A percentile compares a stretch with the other conserved stretches of the same genome.
These are phyloP conservation scores for Trichosanthes cucumerina DNA, from an alignment of 306 rosid genomes.

Conservation along the genomic window DNA sequence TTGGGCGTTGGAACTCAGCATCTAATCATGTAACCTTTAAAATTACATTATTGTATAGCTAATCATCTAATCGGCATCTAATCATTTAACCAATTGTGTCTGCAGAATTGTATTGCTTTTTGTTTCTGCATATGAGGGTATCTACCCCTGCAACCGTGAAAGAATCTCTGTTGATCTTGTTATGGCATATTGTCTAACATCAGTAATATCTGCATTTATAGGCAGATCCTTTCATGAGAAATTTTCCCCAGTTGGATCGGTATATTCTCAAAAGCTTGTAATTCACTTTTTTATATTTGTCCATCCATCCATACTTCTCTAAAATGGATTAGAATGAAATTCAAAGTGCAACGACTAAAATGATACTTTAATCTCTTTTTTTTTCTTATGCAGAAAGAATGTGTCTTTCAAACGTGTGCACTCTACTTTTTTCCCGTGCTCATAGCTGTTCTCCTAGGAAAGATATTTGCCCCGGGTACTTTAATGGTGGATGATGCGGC, in stretches of 20 bases:
- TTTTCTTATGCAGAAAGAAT: conserved; percentile 13
- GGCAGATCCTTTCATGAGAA: conserved; percentile 12
- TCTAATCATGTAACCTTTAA: conserved; percentile 10
- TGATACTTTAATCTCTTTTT: not conserved
- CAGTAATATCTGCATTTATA: not conserved
- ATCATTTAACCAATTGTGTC: not conserved
- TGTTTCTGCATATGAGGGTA: not conserved
- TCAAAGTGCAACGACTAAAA: too few relatives aligned
- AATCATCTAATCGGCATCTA: not conserved
- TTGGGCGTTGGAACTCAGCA: conserved; percentile 16
- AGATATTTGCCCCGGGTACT: not conserved
- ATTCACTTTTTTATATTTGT: not conserved
- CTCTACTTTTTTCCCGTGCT: conserved; percentile 10
- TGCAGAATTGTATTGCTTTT: not conserved
- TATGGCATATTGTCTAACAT: not conserved
- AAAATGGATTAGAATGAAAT: too few relatives aligned
- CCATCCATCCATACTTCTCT: not conserved
- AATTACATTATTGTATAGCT: not conserved
- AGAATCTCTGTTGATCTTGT: not conserved
- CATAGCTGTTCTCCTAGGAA: not conserved
- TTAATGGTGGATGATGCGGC: not conserved
- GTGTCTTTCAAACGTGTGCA: conserved; percentile 14
- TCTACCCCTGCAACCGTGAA: conserved; percentile 10
- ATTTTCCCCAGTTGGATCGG: conserved; percentile 5
- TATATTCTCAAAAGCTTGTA: not conserved